Evolutionary conservation across 345 rosid genomes (phyloP).

Genomic region (Salix dunnii): DNA sequence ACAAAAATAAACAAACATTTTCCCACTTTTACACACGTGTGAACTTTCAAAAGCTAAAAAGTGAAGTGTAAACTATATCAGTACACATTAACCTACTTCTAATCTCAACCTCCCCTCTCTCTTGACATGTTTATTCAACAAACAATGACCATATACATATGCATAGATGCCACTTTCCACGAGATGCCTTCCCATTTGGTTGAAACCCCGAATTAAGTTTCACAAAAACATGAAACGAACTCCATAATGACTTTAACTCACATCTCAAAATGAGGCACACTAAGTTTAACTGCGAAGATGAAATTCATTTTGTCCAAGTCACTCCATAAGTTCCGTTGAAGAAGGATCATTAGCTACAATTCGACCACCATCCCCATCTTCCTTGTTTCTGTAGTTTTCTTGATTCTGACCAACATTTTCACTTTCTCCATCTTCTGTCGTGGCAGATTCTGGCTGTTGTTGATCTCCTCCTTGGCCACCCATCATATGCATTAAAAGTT

Average conservation of each 20-base stretch:
- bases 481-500: conserved; percentile 53
- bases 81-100: conserved; percentile 18
- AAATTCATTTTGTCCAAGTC: conserved; percentile 9
- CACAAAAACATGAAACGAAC: conserved; percentile 6
- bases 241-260: conserved; percentile 10
- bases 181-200: conserved; percentile 7
- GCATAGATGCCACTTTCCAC: conserved; percentile 5
- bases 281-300: conserved; percentile 11
- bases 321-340: conserved; percentile 32
- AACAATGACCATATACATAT: conserved; percentile 28
- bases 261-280: conserved; percentile 13
- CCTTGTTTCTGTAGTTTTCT: conserved; percentile 23
- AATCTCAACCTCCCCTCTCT: neutral
- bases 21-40: conserved; percentile 24
- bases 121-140: conserved; percentile 27
- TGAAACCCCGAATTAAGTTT: conserved; percentile 9
- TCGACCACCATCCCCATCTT: conserved; percentile 28
- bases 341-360: conserved; percentile 33
- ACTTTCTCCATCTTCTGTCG: conserved; percentile 32
- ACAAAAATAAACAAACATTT: conserved; percentile 14
- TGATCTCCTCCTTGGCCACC: conserved; percentile 33
- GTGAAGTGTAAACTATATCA: neutral
- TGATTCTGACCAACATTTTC: conserved; percentile 31
- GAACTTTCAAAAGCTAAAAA: conserved; percentile 9
- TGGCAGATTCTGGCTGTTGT: conserved; percentile 27